Evolutionary conservation across 805 yeast genomes (phyloP).

Genomic region (Metahyphopichia silvanorum): DNA sequence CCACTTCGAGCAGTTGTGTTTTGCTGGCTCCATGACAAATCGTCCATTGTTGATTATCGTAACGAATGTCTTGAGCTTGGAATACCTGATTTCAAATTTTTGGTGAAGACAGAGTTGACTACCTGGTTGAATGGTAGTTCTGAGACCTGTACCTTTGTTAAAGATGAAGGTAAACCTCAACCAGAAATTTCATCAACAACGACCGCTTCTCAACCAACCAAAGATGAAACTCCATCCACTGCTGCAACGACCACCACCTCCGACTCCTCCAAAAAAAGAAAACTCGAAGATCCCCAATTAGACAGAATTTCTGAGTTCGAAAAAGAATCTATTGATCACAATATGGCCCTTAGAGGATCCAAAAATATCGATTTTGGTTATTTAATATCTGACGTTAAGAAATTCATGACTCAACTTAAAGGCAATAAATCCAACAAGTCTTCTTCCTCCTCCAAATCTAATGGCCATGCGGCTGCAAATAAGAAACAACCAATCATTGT

Average conservation of each 20-base stretch:
- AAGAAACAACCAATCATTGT: constrained; percentile 42
- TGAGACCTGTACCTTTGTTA: constrained; percentile 50
- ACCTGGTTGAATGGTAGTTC: constrained; percentile 77
- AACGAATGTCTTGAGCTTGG: constrained; percentile 62
- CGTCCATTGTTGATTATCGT: constrained; percentile 78
- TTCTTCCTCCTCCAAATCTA: constrained; percentile 5
- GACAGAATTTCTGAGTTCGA: constrained; percentile 46
- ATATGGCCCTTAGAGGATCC: constrained; percentile 60
- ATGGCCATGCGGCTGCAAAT: constrained; percentile 7
- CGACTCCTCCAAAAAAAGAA: constrained; percentile 18
- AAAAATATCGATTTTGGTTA: constrained; percentile 67
- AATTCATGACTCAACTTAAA: constrained; percentile 52
- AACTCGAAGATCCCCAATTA: constrained; percentile 47
- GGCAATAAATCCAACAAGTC: constrained; percentile 9
- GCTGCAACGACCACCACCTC: constrained; percentile 2
- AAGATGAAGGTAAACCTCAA: constrained; percentile 12
- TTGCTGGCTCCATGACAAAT: constrained; percentile 74
- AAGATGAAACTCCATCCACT: constrained; percentile 9
- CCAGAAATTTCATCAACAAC: not conserved
- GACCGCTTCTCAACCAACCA: constrained; percentile 6
- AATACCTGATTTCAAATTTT: constrained; percentile 70
- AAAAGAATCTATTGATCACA: constrained; percentile 53
- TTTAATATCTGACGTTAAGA: constrained; percentile 63
- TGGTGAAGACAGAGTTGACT: constrained; percentile 80
- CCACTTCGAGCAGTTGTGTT: constrained; percentile 62